Evolutionary conservation across 2,329 filamentous ascomycete species (phyloP).

Genomic region (Calonectria fujianensis): DNA sequence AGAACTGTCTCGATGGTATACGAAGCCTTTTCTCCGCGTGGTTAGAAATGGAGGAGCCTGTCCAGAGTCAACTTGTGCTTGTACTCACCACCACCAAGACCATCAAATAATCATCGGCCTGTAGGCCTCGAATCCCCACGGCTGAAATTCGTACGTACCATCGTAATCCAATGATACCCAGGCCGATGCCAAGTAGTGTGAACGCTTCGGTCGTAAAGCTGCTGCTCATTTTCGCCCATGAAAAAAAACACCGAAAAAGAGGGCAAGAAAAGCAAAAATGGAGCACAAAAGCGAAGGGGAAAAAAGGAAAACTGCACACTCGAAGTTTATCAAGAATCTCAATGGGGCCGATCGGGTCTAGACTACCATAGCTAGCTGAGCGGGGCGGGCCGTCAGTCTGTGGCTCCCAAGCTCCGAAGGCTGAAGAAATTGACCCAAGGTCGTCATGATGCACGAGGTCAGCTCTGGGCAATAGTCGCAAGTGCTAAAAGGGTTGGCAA

Average conservation of each 20-base stretch:
- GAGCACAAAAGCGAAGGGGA: no score
- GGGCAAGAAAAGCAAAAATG: neutral
- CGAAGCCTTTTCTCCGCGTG: constrained; percentile 60
- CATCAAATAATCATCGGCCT: constrained; percentile 61
- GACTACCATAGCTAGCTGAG: neutral
- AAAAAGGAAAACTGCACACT: neutral
- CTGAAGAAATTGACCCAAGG: neutral
- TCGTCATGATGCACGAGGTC: neutral
- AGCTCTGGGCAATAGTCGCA: neutral
- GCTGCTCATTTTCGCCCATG: constrained; percentile 28
- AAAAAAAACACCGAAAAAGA: neutral
- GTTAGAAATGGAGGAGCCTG: constrained; percentile 27
- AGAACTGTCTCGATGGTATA: constrained; percentile 69
- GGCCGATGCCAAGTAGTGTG: constrained; percentile 59
- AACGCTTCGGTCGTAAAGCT: constrained; percentile 59
- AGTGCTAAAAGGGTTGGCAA: neutral
- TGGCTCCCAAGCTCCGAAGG: neutral
- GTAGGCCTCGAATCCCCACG: constrained; percentile 57
- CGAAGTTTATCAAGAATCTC: neutral
- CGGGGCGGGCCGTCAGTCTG: neutral
- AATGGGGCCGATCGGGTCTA: no score
- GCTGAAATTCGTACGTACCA: constrained; percentile 60
- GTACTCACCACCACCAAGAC: constrained; percentile 61
- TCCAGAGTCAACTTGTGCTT: constrained; percentile 69
- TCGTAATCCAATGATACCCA: constrained; percentile 59